Evolutionary conservation across 345 rosid genomes (phyloP).

Genomic region (Raphanus sativus): DNA sequence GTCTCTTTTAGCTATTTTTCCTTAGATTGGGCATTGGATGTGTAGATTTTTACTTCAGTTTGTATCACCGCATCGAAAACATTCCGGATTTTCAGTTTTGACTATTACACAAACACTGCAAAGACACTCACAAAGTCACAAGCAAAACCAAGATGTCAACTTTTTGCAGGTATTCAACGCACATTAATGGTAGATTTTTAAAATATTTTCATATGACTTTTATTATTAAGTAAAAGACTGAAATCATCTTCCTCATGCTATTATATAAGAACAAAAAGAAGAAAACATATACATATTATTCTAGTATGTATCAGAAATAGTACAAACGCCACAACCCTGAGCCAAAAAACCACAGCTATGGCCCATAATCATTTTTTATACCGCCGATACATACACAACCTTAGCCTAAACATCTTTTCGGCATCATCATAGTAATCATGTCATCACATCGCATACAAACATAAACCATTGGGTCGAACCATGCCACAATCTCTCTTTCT

Average conservation of each 20-base stretch:
- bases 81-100: neutral
- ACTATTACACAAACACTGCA: neutral
- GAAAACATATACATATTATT: neutral
- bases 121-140: too few species aligned
- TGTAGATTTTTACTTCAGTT: neutral
- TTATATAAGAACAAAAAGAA: neutral
- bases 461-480: conserved; percentile 19
- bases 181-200: neutral
- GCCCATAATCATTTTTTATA: neutral
- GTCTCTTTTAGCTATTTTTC: neutral
- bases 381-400: conserved; percentile 9
- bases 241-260: neutral
- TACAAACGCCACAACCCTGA: conserved; percentile 9
- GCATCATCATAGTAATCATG: conserved; percentile 6
- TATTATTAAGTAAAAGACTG: neutral
- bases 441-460: neutral
- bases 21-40: neutral
- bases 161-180: neutral
- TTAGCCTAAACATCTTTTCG: conserved; percentile 11
- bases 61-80: neutral
- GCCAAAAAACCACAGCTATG: conserved; percentile 22
- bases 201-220: neutral
- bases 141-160: neutral
- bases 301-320: neutral
- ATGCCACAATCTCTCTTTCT: conserved; percentile 16